These are phyloP conservation scores for Fusarium nygamai DNA, from an alignment of 2,329 filamentous ascomycete species.

Conservation along the genomic window DNA sequence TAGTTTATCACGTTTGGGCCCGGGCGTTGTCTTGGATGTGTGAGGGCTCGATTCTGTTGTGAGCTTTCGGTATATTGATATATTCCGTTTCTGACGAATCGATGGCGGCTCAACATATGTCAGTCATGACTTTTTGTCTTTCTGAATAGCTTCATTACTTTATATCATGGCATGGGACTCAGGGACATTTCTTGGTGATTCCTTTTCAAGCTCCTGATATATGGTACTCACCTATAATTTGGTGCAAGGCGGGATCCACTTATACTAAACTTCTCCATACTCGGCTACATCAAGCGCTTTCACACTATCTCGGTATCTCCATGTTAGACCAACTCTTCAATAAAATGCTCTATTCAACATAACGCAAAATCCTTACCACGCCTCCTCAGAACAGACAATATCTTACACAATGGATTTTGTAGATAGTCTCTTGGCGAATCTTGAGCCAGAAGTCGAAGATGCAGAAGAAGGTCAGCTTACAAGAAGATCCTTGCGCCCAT, in stretches of 20 bases:
- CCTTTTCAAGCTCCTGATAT: not conserved
- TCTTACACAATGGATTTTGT: slow-evolving; percentile 27
- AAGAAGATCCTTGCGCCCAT: not conserved
- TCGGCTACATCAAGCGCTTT: not conserved
- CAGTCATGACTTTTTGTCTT: not conserved
- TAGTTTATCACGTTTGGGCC: not conserved
- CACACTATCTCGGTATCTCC: not conserved
- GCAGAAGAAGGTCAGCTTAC: slow-evolving; percentile 56
- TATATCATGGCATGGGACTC: not conserved
- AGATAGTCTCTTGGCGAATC: slow-evolving; percentile 41
- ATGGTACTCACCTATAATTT: not conserved
- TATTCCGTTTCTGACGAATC: not conserved
- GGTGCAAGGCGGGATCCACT: not conserved
- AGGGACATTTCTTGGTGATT: not conserved
- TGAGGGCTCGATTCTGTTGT: not conserved
- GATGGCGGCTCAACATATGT: not conserved
- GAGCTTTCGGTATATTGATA: not conserved
- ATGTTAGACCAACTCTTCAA: not conserved
- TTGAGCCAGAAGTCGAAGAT: slow-evolving; percentile 59
- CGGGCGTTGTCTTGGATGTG: not conserved
- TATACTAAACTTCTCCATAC: not conserved
- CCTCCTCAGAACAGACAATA: not conserved
- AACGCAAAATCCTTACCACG: not conserved
- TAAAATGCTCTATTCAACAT: not conserved
- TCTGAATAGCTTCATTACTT: not conserved